Base-by-base conservation (phyloP, 257 asterid species). In the Paraleonurus japonicus region DNA sequence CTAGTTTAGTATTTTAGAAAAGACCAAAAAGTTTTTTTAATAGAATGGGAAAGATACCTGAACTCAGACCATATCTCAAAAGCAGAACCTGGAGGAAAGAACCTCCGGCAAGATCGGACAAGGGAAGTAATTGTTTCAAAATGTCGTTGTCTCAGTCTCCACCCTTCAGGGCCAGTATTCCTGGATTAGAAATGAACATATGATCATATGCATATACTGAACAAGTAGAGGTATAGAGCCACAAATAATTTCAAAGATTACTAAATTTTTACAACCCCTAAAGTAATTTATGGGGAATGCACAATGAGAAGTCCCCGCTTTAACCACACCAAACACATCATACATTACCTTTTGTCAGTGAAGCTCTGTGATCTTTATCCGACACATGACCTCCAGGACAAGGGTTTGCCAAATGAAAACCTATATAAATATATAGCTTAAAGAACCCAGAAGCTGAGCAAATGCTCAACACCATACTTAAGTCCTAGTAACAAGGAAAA, bases 121-220 rank as follows among this genome's bases (percentile, higher is more conserved):
- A 95, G 98, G 66, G 98, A 89, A 65, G 96, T 89, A 43, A 92
- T 77, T 37, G 94, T 82, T 83, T 83, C 88, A 83, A 95, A 92
- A 88, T 92, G 99, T 8, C 92, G 85, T 64, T 95, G 99, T 79
- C 96, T 86, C 81, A 92, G 61, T 80, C 95, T 89, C 96, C 96
- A 95, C 57, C 99, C 99, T 87, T 95, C 99, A 58, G 98, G 93
- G 65, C 99, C 97, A 58, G 99, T 85, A 75, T 83, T 89, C 92
- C 99, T 92, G 88, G 75, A 69, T 74, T 81, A 79, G 62, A 77
- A 75, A 70, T 55, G 28, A 69, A 62, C 57, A 61, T 61, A 65
- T 13, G 57, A 39, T 61, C 51, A 68, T 32, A 74, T 50, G 43
- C 61, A 47, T 70, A 45, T 47, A 32, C 70, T 71, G 63, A 7